Base-by-base conservation (phyloP, 2,329 filamentous ascomycete species). In the Apiospora koreana region DNA sequence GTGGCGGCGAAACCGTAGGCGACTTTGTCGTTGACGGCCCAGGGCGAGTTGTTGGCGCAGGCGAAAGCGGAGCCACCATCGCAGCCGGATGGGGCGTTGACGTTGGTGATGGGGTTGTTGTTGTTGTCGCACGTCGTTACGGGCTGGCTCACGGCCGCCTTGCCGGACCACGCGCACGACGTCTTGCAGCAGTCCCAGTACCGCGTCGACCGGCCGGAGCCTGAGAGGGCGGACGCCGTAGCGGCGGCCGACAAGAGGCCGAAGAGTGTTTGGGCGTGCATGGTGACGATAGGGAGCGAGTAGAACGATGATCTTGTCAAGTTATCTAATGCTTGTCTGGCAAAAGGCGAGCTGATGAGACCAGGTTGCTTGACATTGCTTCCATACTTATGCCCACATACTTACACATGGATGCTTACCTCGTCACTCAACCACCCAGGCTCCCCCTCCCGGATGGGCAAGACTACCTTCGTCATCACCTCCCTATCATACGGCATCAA, bases 111-210 rank as follows among this genome's bases (percentile, higher is more conserved):
- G 0, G 82, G 83, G 66, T 80, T 81, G 79, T 87, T 82, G 72
- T 82, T 80, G 64, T 77, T 79, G 74, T 83, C 79, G 77, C 86
- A 87, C 31, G 82, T 83, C 6, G 72, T 76, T 14, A 86, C 84
- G 1, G 85, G 84, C 62, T 72, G 74, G 58, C 78, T 76, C 74
- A 86, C 78, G 48, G 77, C 46, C 6, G 82, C 83, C 75, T 88
- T 88, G 58, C 79, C 82, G 41, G 80, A 79, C 86, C 86, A 84
- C 2, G 81, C 80, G 74, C 87, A 89, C 18, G 85, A 86, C 10
- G 86, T 83, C 80, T 90, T 89, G 81, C 87, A 89, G 78, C 87
- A 89, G 76, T 89, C 87, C 80, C 82, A 81, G 73, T 81, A 81
- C 31, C 80, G 73, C 5, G 80, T 81, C 48, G 80, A 80, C 50